Evolutionary conservation across 805 yeast species (phyloP).

Genomic region (Yarrowia yakushimensis): DNA sequence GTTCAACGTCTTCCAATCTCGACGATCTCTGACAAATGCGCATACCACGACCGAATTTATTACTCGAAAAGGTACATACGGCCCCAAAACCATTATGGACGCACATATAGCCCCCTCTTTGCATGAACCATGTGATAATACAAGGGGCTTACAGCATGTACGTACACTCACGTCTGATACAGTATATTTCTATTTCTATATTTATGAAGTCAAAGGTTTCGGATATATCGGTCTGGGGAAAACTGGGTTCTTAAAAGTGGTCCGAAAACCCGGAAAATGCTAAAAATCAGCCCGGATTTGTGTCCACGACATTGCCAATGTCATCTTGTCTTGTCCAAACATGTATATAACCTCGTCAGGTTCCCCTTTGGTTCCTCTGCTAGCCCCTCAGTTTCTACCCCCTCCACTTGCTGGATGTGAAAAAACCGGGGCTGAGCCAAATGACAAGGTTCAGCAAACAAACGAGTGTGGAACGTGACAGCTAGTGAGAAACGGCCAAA

Average conservation of each 20-base stretch:
- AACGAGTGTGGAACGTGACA: conserved; percentile 19
- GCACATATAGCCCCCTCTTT: not conserved
- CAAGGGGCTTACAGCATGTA: not conserved
- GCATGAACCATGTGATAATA: conserved; percentile 4
- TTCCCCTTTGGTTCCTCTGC: not conserved
- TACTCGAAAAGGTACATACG: too few species aligned
- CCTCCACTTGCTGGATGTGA: conserved; percentile 18
- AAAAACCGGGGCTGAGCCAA: conserved; percentile 17
- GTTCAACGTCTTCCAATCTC: too few species aligned
- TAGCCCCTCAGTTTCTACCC: not conserved
- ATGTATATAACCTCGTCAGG: not conserved
- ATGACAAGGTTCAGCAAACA: conserved; percentile 23
- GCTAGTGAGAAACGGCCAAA: too few species aligned
- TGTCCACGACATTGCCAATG: not conserved
- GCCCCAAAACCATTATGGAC: too few species aligned
- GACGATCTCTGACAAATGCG: too few species aligned
- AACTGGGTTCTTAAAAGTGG: too few species aligned
- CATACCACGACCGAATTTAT: too few species aligned
- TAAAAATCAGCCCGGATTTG: too few species aligned
- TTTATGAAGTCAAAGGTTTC: too few species aligned
- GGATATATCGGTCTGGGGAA: not conserved
- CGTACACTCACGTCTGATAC: not conserved
- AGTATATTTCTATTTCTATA: too few species aligned
- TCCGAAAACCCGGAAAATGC: too few species aligned
- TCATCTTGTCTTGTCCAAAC: not conserved